Percentiles rank a stretch among this genome's conserved stretches.
Conservation (phyloP, 345 rosid species). For the Populus nigra region DNA sequence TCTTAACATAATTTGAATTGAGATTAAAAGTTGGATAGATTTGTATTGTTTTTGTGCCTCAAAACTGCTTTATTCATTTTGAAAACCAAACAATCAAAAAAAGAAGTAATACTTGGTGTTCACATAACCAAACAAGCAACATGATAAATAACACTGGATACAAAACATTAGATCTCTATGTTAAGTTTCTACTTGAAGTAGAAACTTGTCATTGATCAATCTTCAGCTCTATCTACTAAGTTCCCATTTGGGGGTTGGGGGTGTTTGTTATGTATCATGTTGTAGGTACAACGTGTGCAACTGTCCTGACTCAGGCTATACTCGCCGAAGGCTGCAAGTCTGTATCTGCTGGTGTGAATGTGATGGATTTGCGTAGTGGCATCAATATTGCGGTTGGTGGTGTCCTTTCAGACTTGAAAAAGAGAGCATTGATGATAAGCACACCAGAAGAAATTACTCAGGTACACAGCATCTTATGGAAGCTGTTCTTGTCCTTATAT, state of each 20-base stretch:
- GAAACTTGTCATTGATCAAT: not conserved
- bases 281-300: conserved; percentile 89
- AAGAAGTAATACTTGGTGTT: too few species aligned
- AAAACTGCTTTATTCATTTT: too few species aligned
- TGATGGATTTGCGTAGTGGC: conserved; percentile 86
- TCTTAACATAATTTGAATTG: too few species aligned
- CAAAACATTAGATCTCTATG: too few species aligned
- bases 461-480: conserved; percentile 32
- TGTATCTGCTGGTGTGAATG: conserved; percentile 89
- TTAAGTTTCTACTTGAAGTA: not conserved
- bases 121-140: too few species aligned
- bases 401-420: conserved; percentile 71
- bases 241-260: not conserved
- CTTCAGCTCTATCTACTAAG: too few species aligned
- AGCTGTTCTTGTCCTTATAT: too few species aligned
- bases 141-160: too few species aligned
- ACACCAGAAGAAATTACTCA: conserved; percentile 85
- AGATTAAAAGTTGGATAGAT: too few species aligned
- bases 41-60: too few species aligned
- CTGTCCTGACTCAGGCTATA: conserved; percentile 86
- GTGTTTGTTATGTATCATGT: not conserved
- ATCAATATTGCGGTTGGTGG: conserved; percentile 70
- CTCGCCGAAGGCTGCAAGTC: conserved; percentile 88
- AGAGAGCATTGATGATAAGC: conserved; percentile 76
- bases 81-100: too few species aligned